Conservation (phyloP, 768 basidiomycete genomes). For the Asterophora parasitica region DNA sequence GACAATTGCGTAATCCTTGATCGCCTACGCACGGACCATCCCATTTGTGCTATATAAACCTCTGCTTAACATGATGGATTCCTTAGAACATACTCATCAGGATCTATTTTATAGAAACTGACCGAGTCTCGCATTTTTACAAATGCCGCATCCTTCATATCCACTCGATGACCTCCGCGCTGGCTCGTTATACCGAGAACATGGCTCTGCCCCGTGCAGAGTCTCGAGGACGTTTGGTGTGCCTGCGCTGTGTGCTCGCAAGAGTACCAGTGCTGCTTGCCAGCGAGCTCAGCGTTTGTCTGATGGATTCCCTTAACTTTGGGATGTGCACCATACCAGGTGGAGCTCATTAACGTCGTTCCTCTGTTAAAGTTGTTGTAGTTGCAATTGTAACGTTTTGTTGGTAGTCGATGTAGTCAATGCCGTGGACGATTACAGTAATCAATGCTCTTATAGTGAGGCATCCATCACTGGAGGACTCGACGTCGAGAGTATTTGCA, state of each 20-base stretch:
- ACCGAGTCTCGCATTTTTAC: conserved; percentile 16
- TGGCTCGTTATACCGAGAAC: conserved; percentile 13
- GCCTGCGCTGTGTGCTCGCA: neutral
- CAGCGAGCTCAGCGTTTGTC: conserved; percentile 12
- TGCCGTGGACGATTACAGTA: too few species aligned
- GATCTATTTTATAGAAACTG: conserved; percentile 17
- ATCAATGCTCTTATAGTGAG: too few species aligned
- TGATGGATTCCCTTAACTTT: conserved; percentile 5
- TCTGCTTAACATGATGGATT: neutral
- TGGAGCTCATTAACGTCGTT: too few species aligned
- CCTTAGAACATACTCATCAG: conserved; percentile 15
- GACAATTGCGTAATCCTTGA: neutral
- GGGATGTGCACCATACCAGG: too few species aligned
- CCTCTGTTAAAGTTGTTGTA: too few species aligned
- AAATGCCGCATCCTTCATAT: conserved; percentile 16
- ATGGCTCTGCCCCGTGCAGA: neutral
- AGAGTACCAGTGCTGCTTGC: conserved; percentile 1
- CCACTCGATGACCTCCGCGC: conserved; percentile 13
- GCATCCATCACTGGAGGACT: too few species aligned
- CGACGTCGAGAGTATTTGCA: too few species aligned
- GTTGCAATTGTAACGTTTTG: too few species aligned
- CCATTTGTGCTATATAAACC: conserved; percentile 7
- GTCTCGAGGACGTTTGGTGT: conserved; percentile 11
- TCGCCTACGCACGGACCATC: conserved; percentile 10
- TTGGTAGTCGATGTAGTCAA: too few species aligned